Base-by-base conservation (phyloP, 768 basidiomycete genomes). In the Pleurotus platypus region DNA sequence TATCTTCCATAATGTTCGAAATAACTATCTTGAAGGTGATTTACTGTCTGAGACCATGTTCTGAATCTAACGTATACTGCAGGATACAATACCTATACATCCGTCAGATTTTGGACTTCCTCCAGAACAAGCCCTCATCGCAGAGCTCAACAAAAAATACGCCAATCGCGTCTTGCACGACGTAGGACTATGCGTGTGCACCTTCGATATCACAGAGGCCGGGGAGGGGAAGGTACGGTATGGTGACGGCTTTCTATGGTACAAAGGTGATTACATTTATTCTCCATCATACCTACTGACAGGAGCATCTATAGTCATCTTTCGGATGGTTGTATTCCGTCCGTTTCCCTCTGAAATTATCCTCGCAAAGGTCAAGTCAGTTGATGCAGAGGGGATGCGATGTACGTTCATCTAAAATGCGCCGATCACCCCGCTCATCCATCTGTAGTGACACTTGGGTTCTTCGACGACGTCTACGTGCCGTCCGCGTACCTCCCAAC, bases 401-500 rank as follows among this genome's bases (percentile, higher is more conserved):
- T 70, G 96, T 95, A 61, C 43, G 90, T 76, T 1, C 46, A 11
- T 16, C 40, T 40, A 18, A 5, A 53, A 39, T 1, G 38, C 7
- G 16, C n/a, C 4, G 5, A 16, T 5, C 12, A 48, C 30, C 24
- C 16, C 57, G 7, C 27, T 30, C 56, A 55, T 43, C 16, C 35
- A 22, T 43, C 8, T 55, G 35, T 63, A 96, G 94, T 96, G 24
- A 83, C 88, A 18, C 70, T 97, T 15, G 90, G 88, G 16, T 98
- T 98, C 76, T 98, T 98, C 65, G 92, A 94, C 70, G 94, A 98
- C 64, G 87, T 98, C 20, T 91, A 92, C 66, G 81, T 98, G 46
- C 92, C 94, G 0, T 72, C 81, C 0, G 74, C 81, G 2, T 87
- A 92, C 57, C 83, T 98, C 4, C 94, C 95, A 1, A 83, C 88